Conservation (phyloP, 441 rosid species). For the Erysimum pusillum region DNA sequence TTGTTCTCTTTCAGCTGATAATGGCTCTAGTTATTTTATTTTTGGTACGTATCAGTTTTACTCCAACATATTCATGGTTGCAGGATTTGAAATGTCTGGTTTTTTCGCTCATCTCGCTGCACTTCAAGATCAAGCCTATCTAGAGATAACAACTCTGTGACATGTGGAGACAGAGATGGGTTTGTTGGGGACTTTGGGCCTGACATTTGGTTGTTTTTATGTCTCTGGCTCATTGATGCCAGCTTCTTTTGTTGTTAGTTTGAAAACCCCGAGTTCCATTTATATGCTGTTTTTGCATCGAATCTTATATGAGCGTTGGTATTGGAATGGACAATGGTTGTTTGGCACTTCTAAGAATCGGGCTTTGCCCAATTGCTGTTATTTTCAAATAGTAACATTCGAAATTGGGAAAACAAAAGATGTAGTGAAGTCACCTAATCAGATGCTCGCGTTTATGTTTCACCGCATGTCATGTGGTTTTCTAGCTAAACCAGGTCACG, state of each 20-base stretch:
- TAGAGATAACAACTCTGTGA: conserved; percentile 42
- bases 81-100: conserved; percentile 99
- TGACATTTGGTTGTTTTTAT: conserved; percentile 30
- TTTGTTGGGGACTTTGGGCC: conserved; percentile 19
- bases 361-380: conserved; percentile 10
- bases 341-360: conserved; percentile 2
- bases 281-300: conserved; percentile 29
- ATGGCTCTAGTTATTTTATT: background rate
- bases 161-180: conserved; percentile 5
- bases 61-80: conserved; percentile 44
- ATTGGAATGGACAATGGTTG: conserved; percentile 9
- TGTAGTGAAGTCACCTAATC: background rate
- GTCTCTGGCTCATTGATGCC: conserved; percentile 31
- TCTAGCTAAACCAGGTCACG: background rate
- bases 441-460: background rate
- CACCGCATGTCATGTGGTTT: background rate
- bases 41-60: background rate
- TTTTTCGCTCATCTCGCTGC: conserved; percentile 93
- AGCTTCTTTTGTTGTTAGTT: conserved; percentile 39
- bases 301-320: conserved; percentile 25
- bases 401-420: background rate
- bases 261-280: conserved; percentile 32
- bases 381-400: background rate
- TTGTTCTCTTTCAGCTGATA: conserved; percentile 11
- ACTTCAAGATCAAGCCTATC: conserved; percentile 97